phyloP scores from a whole-genome alignment of 805 yeast genomes.

The Candida loeiensis region DNA sequence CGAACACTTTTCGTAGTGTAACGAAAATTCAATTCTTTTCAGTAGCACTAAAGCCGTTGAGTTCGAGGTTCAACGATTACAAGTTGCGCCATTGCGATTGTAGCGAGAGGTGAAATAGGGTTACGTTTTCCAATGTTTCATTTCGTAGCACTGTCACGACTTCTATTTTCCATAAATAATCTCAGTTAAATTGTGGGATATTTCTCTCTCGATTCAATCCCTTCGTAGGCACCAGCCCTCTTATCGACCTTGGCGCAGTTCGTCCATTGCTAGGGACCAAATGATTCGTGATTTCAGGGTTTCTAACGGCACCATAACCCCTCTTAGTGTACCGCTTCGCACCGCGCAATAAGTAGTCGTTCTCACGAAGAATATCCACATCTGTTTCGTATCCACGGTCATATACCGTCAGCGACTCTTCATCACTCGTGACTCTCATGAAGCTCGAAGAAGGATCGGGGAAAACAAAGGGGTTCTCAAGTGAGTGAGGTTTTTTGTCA shows the following conservation, averaged over 20 bases:
- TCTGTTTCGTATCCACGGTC: slow-evolving; percentile 45
- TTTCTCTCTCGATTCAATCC: slow-evolving; percentile 24
- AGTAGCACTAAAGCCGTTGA: too few relatives aligned
- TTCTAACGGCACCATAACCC: slow-evolving; percentile 16
- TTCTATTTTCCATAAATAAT: too few relatives aligned
- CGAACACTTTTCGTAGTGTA: background rate
- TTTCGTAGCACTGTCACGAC: too few relatives aligned
- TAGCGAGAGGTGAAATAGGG: too few relatives aligned
- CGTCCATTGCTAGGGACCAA: background rate
- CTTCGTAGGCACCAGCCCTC: slow-evolving; percentile 17
- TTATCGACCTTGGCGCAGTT: slow-evolving; percentile 25
- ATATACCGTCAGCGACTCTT: slow-evolving; percentile 16
- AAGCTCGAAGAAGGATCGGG: slow-evolving; percentile 26
- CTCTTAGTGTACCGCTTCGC: slow-evolving; percentile 14
- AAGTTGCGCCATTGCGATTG: too few relatives aligned
- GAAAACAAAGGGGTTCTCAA: slow-evolving; percentile 7
- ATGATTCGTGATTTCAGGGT: background rate
- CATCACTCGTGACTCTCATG: slow-evolving; percentile 38
- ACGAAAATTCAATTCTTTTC: background rate
- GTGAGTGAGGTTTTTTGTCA: slow-evolving; percentile 6
- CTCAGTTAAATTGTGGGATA: slow-evolving; percentile 16
- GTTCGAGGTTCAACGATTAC: too few relatives aligned
- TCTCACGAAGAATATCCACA: slow-evolving; percentile 31
- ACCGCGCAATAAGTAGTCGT: slow-evolving; percentile 24
- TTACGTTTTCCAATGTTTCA: too few relatives aligned